Evolutionary conservation across 331 rosid species (phyloP).

Genomic region (Rosa hybrid): DNA sequence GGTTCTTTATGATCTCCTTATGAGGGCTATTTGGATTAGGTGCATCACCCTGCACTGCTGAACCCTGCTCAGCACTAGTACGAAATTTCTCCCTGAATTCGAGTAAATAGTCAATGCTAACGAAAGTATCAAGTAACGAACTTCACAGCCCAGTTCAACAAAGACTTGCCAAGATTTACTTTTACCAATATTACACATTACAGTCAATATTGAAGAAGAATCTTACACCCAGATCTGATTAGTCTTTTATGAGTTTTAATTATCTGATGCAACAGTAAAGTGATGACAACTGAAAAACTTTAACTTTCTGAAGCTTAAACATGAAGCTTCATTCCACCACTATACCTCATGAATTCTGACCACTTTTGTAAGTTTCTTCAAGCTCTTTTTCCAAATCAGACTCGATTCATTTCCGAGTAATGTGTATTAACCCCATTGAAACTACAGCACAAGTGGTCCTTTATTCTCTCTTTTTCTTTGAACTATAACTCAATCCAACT

Average conservation of each 20-base stretch:
- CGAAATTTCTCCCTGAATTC: conserved; percentile 64
- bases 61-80: conserved; percentile 23
- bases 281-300: background rate
- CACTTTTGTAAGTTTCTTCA: background rate
- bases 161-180: background rate
- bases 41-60: conserved; percentile 28
- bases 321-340: background rate
- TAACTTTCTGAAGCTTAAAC: background rate
- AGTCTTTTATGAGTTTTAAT: background rate
- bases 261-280: background rate
- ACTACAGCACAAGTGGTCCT: background rate
- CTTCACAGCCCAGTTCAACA: background rate
- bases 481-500: background rate
- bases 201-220: background rate
- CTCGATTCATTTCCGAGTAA: background rate
- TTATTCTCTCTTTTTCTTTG: background rate
- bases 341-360: background rate
- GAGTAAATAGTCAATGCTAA: background rate
- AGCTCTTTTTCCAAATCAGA: conserved; percentile 2
- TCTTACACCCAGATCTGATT: background rate
- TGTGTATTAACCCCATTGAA: background rate
- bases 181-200: background rate
- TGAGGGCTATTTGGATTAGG: conserved; percentile 17
- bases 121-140: background rate
- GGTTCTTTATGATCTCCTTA: conserved; percentile 18